Evolutionary conservation across 2,329 filamentous ascomycete species (phyloP).

Genomic region (Chaetothyriales sp.): DNA sequence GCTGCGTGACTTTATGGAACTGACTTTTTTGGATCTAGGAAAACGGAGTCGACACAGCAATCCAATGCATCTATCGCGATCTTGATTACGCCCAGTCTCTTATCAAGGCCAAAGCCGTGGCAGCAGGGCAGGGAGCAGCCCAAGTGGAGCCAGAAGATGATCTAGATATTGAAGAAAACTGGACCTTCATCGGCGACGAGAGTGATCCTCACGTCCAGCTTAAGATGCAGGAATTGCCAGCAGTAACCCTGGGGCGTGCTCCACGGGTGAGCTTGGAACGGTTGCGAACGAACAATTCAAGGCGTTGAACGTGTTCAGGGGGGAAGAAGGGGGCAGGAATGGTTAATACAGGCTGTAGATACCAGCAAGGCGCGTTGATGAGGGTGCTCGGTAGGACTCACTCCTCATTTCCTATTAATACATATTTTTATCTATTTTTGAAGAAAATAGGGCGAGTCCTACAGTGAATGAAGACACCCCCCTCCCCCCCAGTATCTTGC

Average conservation of each 20-base stretch:
- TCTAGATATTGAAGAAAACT: slow-evolving; percentile 64
- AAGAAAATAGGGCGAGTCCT: no score
- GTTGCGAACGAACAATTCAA: slow-evolving; percentile 7
- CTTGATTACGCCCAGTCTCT: slow-evolving; percentile 81
- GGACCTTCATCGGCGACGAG: slow-evolving; percentile 70
- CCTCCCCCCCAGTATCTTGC: no score
- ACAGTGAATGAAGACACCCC: no score
- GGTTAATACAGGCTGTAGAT: no score
- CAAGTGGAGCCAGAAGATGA: slow-evolving; percentile 23
- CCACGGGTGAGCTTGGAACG: slow-evolving; percentile 9
- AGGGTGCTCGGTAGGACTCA: no score
- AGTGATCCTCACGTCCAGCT: slow-evolving; percentile 31
- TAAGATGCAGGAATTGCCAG: slow-evolving; percentile 20
- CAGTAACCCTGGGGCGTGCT: slow-evolving; percentile 4
- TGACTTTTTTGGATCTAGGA: slow-evolving; percentile 40
- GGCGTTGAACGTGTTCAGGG: slow-evolving; percentile 7
- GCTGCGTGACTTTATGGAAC: slow-evolving; percentile 4
- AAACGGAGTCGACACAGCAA: slow-evolving; percentile 74
- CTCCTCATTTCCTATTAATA: no score
- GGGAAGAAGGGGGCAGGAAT: no score
- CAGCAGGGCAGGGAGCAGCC: slow-evolving; percentile 15
- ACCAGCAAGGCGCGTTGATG: no score
- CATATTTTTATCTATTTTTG: no score
- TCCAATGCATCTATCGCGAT: slow-evolving; percentile 86
- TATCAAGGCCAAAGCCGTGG: slow-evolving; percentile 45